These are phyloP conservation scores for Globisporangium spinosum DNA, from an alignment of 352 stramenopile genomes.

Conservation along the genomic window DNA sequence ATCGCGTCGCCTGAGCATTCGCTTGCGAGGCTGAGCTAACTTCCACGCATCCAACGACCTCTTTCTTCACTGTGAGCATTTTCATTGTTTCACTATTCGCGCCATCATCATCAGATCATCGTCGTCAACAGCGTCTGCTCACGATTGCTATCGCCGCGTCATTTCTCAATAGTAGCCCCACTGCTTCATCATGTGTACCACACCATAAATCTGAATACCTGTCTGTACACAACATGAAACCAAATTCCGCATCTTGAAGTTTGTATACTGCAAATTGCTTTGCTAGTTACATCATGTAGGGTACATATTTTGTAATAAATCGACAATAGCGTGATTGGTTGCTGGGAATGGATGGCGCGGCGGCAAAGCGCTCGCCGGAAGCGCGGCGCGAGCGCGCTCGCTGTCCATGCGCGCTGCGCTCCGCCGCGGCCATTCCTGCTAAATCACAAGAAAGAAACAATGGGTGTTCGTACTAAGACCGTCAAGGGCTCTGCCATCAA, in stretches of 20 bases:
- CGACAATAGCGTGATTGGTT: slow-evolving; percentile 1
- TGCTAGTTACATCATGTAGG: background rate
- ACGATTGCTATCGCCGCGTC: background rate
- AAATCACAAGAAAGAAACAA: slow-evolving; percentile 42
- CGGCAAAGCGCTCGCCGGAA: background rate
- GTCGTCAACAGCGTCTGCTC: background rate
- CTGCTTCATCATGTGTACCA: background rate
- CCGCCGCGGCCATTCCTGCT: slow-evolving; percentile 16
- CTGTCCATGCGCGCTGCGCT: background rate
- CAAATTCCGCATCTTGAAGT: background rate
- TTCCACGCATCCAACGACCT: background rate
- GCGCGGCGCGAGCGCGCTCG: background rate
- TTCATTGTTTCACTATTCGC: background rate
- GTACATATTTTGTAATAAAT: background rate
- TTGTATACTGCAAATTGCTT: background rate
- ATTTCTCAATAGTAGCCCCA: background rate
- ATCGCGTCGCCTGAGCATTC: background rate
- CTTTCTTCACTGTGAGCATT: background rate
- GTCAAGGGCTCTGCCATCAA: slow-evolving; percentile 99
- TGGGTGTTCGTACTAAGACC: slow-evolving; percentile 99
- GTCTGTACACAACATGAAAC: too few relatives aligned
- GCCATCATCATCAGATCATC: background rate
- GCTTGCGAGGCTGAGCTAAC: background rate
- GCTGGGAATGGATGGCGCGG: slow-evolving; percentile 10
- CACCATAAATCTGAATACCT: background rate